Evolutionary conservation across 768 basidiomycete species (phyloP).

Genomic region (Candolleomyces eurysporus): DNA sequence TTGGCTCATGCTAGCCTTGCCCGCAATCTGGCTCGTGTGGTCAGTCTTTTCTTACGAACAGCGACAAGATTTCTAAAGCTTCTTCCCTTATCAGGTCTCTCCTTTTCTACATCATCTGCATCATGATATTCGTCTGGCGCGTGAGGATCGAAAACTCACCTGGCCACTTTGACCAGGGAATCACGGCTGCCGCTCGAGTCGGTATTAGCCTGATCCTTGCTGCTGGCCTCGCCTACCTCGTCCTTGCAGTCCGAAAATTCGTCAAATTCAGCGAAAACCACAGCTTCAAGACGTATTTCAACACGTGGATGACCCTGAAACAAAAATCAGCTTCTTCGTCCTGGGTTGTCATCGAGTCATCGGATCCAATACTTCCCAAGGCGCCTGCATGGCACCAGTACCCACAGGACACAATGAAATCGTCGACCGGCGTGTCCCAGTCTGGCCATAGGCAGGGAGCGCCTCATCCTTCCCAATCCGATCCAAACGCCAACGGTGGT

Average conservation of each 20-base stretch:
- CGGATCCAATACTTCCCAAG: too few relatives aligned
- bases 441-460: too few relatives aligned
- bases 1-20: constrained; percentile 68
- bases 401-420: too few relatives aligned
- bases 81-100: constrained; percentile 43
- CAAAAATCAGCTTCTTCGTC: too few relatives aligned
- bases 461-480: too few relatives aligned
- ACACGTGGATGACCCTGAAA: too few relatives aligned
- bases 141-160: constrained; percentile 3
- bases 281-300: too few relatives aligned
- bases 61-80: not conserved
- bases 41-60: constrained; percentile 15
- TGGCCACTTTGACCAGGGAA: not conserved
- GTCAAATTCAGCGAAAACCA: constrained; percentile 41
- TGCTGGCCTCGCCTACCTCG: constrained; percentile 52
- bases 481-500: too few relatives aligned
- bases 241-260: constrained; percentile 51
- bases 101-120: constrained; percentile 53
- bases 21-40: constrained; percentile 65
- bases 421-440: too few relatives aligned
- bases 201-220: constrained; percentile 45
- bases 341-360: too few relatives aligned
- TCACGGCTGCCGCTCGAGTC: constrained; percentile 25
- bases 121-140: constrained; percentile 59
- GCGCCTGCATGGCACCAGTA: too few relatives aligned